Base-by-base conservation (phyloP, 805 yeast species). In the Nakazawaea laoshanensis region DNA sequence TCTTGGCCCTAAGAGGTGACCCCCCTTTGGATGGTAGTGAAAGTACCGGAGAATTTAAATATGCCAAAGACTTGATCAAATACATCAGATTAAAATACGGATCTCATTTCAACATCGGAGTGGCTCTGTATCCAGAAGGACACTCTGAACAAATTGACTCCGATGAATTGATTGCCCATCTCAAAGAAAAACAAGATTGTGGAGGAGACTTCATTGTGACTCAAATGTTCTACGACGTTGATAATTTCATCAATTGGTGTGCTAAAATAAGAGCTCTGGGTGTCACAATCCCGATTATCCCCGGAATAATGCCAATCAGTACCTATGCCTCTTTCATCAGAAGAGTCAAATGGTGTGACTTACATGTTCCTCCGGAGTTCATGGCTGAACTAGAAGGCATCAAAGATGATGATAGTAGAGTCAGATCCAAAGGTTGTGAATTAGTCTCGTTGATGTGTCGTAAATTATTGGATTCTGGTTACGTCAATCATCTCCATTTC, bases 251-350 rank as follows among this genome's bases (percentile, higher is more conserved):
- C 38, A 47, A 57, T 9, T 92, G 98, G 98, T 85, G 92, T 47
- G 54, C 65, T 13, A 58, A 63, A 39, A 70, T 89, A 35, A 71
- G 89, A 44, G 74, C 66, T 15, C 62, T 63, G 15, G 96, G 95
- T 15, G 70, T 92, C 42, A 65, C 65, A 24, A 76, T 84, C 33
- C 97, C 97, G 19, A 83, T 92, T 43, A 79, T 92, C 39, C 98
- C 98, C 1, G 98, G 98, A 10, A 87, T 92, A 56, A 92, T 92
- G 98, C 98, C 98, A 15, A 88, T 92, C 38, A 77, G 94, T n/a
- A 85, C 96, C 3, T 88, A 89, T 58, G 82, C 94, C 17, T 76
- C 95, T 3, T 92, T 92, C 53, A 57, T 87, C 42, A 79, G 98
- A 63, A 75, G 98, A 54, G 95, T 96, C 13, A 76, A 76, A 35